phyloP scores from a whole-genome alignment of 1,139 yeast species.

The Lodderomyces beijingensis region DNA sequence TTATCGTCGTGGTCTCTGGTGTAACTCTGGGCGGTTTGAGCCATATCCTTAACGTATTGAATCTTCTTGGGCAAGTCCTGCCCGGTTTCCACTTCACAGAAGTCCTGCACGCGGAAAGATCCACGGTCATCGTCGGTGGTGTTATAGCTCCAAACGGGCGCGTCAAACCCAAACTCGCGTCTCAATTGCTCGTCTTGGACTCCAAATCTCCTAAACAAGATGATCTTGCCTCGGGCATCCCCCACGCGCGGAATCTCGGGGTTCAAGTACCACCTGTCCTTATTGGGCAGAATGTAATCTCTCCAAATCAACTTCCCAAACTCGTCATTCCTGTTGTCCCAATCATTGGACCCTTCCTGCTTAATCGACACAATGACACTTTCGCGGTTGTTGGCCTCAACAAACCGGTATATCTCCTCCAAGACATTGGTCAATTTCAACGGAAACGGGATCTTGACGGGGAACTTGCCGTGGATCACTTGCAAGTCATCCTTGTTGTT shows the following conservation, averaged over 20 bases:
- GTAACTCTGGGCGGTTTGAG: slow-evolving; percentile 51
- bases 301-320: slow-evolving; percentile 65
- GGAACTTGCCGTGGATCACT: slow-evolving; percentile 74
- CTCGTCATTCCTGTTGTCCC: slow-evolving; percentile 62
- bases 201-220: slow-evolving; percentile 70
- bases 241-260: slow-evolving; percentile 54
- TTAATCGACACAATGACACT: slow-evolving; percentile 65
- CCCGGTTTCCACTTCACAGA: slow-evolving; percentile 55
- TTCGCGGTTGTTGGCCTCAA: slow-evolving; percentile 52
- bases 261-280: slow-evolving; percentile 60
- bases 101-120: slow-evolving; percentile 65
- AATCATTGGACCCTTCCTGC: slow-evolving; percentile 67
- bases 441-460: slow-evolving; percentile 62
- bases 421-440: slow-evolving; percentile 44
- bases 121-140: slow-evolving; percentile 66
- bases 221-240: slow-evolving; percentile 62
- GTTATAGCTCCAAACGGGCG: slow-evolving; percentile 65
- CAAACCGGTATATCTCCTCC: slow-evolving; percentile 56
- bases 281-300: slow-evolving; percentile 45
- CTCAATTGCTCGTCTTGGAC: slow-evolving; percentile 44
- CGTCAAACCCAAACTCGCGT: slow-evolving; percentile 59
- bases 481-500: slow-evolving; percentile 44
- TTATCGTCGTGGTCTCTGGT: slow-evolving; percentile 49
- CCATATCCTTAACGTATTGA: slow-evolving; percentile 52
- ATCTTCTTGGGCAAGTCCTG: slow-evolving; percentile 58